These are phyloP conservation scores for Amanita inopinata DNA, from an alignment of 768 basidiomycete genomes.

Conservation along the genomic window DNA sequence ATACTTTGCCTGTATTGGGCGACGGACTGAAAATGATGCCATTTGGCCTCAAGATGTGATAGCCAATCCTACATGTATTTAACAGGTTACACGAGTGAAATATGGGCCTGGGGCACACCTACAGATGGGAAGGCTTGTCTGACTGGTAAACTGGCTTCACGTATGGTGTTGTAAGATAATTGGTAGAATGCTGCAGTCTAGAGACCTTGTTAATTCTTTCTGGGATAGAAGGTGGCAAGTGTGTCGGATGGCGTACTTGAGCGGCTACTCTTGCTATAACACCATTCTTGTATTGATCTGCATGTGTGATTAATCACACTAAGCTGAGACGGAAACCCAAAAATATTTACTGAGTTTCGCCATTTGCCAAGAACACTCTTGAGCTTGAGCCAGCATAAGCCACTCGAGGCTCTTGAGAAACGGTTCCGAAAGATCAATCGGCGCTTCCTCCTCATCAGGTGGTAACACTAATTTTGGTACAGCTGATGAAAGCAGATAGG, in stretches of 20 bases:
- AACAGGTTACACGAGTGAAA: constrained; percentile 6
- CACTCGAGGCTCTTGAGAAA: constrained; percentile 57
- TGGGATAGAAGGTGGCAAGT: background rate
- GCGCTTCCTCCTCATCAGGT: constrained; percentile 40
- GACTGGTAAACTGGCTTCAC: constrained; percentile 32
- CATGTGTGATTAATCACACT: constrained; percentile 11
- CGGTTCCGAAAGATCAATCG: constrained; percentile 55
- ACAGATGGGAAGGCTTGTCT: constrained; percentile 47
- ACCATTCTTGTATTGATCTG: constrained; percentile 69
- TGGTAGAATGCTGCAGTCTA: constrained; percentile 62
- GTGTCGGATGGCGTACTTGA: constrained; percentile 32
- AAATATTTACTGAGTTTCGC: constrained; percentile 62
- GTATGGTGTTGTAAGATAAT: constrained; percentile 33
- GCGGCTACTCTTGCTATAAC: constrained; percentile 77
- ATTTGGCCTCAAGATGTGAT: constrained; percentile 74
- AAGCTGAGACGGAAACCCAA: background rate
- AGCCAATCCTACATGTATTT: constrained; percentile 53
- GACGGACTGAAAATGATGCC: constrained; percentile 79
- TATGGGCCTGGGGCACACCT: constrained; percentile 13
- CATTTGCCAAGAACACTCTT: constrained; percentile 95
- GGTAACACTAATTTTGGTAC: constrained; percentile 42
- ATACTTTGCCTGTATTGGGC: constrained; percentile 83
- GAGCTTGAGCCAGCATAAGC: constrained; percentile 88
- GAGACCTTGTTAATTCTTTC: constrained; percentile 9
- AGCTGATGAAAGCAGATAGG: constrained; percentile 44